Evolutionary conservation across 257 asterid genomes (phyloP).

Genomic region (Przewalskia tangutica): DNA sequence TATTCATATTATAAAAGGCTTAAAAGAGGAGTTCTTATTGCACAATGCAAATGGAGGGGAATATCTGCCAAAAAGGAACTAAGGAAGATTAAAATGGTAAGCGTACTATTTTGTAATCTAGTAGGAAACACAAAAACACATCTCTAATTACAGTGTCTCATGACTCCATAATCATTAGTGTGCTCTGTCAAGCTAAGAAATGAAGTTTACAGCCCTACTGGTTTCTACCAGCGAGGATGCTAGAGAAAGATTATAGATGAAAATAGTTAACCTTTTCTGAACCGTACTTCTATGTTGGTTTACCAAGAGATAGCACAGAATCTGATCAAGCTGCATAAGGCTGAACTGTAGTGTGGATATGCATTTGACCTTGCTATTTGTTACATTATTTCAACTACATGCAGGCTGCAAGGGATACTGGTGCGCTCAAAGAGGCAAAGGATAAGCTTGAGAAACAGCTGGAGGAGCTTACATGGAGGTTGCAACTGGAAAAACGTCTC

Average conservation of each 20-base stretch:
- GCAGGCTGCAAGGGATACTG: slow-evolving; percentile 98
- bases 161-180: neutral
- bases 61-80: slow-evolving; percentile 65
- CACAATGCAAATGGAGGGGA: slow-evolving; percentile 92
- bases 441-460: slow-evolving; percentile 94
- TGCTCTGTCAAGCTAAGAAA: neutral
- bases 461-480: slow-evolving; percentile 94
- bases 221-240: neutral
- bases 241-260: neutral
- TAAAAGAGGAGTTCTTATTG: slow-evolving; percentile 53
- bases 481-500: slow-evolving; percentile 91
- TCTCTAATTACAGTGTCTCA: neutral
- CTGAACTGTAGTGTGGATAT: neutral
- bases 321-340: neutral
- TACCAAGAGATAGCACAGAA: neutral
- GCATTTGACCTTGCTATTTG: neutral
- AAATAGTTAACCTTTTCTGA: neutral
- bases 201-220: neutral
- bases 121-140: neutral
- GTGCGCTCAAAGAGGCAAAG: slow-evolving; percentile 98
- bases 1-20: slow-evolving; percentile 52
- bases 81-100: slow-evolving; percentile 85
- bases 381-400: neutral
- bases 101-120: slow-evolving; percentile 14
- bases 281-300: neutral